Evolutionary conservation across 2,329 filamentous ascomycete genomes (phyloP), one percentile per base, ranked within the genome.

Genomic region (Corinectria fuckeliana): DNA sequence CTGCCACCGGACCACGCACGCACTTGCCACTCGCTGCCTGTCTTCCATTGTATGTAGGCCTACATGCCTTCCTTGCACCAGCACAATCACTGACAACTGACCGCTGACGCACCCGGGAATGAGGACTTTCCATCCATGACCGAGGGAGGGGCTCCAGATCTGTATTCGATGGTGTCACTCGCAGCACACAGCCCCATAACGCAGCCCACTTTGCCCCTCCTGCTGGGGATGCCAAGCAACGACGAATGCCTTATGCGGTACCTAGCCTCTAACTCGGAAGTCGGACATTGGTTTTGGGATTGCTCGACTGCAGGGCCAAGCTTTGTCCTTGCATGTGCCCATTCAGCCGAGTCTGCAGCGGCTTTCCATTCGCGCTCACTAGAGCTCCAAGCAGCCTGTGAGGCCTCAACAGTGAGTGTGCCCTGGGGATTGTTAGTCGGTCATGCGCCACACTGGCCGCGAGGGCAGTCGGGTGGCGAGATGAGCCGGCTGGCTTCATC

Each of bases 361-460:
- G 41, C 23, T 11, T 28, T n/a, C n/a, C n/a, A n/a, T n/a, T n/a
- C n/a, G 41, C 41, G 18, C 41, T 26, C 36, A 21, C 6, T 10
- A 10, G 11, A 10, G 16, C 41, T 2, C 41, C 6, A 14, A 25
- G 41, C 8, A 18, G 4, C 41, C 18, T 23, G 39, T 8, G 14
- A 34, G 21, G 20, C 39, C 13, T 42, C 9, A 9, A 39, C 7
- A 6, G 11, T n/a, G 9, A 20, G n/a, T 9, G 16, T 8, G 36
- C 5, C 11, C 36, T 39, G 14, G 25, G 38, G 16, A 25, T 34
- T 28, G 47, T 28, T 50, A 21, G 34, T n/a, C 20, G 13, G 26
- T 30, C 30, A 50, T 59, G 56, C 56, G 56, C 56, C 56, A 59
- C 50, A 59, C 50, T 32, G 8, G 50, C 50, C 56, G 56, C 56